phyloP scores from a whole-genome alignment of 106 monocot genomes.

The Dactylorhiza incarnata region DNA sequence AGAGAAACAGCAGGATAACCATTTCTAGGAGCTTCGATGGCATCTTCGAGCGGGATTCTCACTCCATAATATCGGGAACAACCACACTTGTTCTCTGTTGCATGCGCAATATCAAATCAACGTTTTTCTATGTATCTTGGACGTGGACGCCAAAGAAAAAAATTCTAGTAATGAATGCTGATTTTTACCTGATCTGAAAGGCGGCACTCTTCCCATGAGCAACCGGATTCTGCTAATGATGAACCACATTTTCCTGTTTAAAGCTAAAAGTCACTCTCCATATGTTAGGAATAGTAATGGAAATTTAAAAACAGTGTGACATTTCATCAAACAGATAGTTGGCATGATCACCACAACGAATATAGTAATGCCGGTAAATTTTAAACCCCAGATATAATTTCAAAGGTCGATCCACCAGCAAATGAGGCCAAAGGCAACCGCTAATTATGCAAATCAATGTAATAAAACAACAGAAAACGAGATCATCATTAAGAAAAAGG shows the following conservation, averaged over 20 bases:
- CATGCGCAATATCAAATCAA: background rate
- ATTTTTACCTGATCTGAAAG: background rate
- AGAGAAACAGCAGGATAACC: conserved; percentile 23
- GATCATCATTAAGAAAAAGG: background rate
- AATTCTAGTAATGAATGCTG: too few relatives aligned
- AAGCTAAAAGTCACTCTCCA: background rate
- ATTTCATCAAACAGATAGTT: conserved; percentile 5
- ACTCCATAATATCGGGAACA: background rate
- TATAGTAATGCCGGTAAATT: background rate
- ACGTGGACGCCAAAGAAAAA: background rate
- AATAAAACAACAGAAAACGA: background rate
- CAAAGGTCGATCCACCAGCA: background rate
- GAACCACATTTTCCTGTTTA: conserved; percentile 4
- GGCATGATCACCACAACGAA: background rate
- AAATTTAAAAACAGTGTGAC: background rate
- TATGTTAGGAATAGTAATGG: background rate
- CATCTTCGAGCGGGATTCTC: conserved; percentile 17
- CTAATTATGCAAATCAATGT: background rate
- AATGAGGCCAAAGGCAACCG: background rate
- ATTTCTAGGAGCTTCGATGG: conserved; percentile 4
- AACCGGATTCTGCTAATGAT: background rate
- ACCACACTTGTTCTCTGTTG: conserved; percentile 4
- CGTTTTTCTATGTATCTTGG: background rate
- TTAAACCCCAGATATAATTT: background rate
- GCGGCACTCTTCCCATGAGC: background rate